A percentile compares a stretch with the other conserved stretches of the same genome.
Evolutionary conservation across 495 filamentous ascomycete species (phyloP).

Genomic region (Penicillium macrosclerotiorum): DNA sequence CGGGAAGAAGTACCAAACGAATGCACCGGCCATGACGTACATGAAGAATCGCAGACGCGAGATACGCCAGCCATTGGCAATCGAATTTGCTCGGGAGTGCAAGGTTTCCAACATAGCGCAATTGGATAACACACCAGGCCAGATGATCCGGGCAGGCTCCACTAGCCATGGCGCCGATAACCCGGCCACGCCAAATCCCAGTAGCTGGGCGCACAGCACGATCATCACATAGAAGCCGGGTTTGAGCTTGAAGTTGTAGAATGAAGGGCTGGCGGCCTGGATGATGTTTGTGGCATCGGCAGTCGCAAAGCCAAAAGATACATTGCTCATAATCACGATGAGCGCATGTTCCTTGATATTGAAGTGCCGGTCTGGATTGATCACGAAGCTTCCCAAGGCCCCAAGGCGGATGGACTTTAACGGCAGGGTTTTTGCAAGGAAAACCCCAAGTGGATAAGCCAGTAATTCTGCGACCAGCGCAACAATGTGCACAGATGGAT

Average conservation of each 20-base stretch:
- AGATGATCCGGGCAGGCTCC: slow-evolving; percentile 53
- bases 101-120: slow-evolving; percentile 37
- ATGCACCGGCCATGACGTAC: slow-evolving; percentile 46
- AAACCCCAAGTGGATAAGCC: slow-evolving; percentile 57
- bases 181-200: slow-evolving; percentile 65
- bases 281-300: slow-evolving; percentile 47
- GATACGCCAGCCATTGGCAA: slow-evolving; percentile 59
- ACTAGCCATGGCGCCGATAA: slow-evolving; percentile 61
- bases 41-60: slow-evolving; percentile 60
- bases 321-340: slow-evolving; percentile 86
- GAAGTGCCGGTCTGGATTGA: slow-evolving; percentile 60
- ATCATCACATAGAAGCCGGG: slow-evolving; percentile 59
- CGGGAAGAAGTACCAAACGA: slow-evolving; percentile 74
- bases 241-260: slow-evolving; percentile 61
- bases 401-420: slow-evolving; percentile 38
- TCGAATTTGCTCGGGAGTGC: slow-evolving; percentile 32
- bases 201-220: slow-evolving; percentile 58
- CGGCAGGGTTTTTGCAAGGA: slow-evolving; percentile 44
- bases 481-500: slow-evolving; percentile 79
- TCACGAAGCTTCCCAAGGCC: slow-evolving; percentile 45
- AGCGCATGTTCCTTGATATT: slow-evolving; percentile 86
- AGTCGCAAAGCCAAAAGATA: slow-evolving; percentile 68
- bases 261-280: slow-evolving; percentile 40
- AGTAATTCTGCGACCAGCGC: slow-evolving; percentile 63
- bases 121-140: slow-evolving; percentile 36